Evolutionary conservation across 495 filamentous ascomycete species (phyloP).

Genomic region (Xylaria scruposa): DNA sequence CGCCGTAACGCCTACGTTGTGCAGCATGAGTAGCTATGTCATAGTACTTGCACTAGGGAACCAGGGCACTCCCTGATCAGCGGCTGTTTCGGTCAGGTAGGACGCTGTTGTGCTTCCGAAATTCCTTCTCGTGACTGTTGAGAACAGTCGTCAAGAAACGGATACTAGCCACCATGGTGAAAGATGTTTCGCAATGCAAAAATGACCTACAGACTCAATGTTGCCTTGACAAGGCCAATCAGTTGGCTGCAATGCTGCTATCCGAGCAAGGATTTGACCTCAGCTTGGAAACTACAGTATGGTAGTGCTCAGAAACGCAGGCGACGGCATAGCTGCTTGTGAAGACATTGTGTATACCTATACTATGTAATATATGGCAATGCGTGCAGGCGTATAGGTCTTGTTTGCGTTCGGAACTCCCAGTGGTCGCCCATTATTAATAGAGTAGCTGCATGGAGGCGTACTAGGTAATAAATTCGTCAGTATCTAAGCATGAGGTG

Average conservation of each 20-base stretch:
- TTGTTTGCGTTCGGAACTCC: not conserved
- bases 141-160: not conserved
- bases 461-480: not conserved
- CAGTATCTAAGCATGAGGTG: not conserved
- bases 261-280: not conserved
- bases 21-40: conserved; percentile 7
- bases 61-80: not conserved
- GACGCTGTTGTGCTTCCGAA: not conserved
- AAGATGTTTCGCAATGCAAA: not conserved
- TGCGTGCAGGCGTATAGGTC: not conserved
- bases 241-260: not conserved
- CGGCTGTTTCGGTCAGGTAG: not conserved
- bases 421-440: not conserved
- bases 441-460: not conserved
- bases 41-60: not conserved
- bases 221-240: not conserved
- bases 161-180: not conserved
- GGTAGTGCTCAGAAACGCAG: not conserved
- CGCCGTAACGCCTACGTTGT: not conserved
- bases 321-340: not conserved
- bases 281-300: not conserved
- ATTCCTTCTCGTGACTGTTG: not conserved
- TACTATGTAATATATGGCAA: not conserved
- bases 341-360: not conserved
- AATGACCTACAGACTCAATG: not conserved